phyloP scores from a whole-genome alignment of 2,329 filamentous ascomycete genomes.

The Teratosphaeria gauchensis region DNA sequence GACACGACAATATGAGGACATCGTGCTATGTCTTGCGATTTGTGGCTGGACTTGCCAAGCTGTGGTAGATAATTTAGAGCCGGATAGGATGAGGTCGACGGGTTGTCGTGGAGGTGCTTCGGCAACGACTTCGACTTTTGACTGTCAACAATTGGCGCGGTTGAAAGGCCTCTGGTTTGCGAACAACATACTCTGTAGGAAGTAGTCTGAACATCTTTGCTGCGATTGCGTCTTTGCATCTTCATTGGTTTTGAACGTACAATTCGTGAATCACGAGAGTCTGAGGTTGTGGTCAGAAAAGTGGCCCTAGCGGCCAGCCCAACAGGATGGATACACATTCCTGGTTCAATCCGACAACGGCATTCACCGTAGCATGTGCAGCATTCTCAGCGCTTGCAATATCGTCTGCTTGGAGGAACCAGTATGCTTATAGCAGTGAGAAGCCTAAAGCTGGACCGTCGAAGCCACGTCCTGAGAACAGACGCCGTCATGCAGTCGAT shows the following conservation, averaged over 20 bases:
- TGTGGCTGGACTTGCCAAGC: too few relatives aligned
- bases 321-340: conserved; percentile 1
- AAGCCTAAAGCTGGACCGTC: neutral
- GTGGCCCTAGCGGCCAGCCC: neutral
- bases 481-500: conserved; percentile 10
- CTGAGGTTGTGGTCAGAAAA: neutral
- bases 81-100: neutral
- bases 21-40: too few relatives aligned
- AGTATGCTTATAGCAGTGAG: neutral
- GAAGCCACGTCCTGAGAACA: conserved; percentile 4
- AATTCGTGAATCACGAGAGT: neutral
- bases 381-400: conserved; percentile 17
- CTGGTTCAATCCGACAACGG: conserved; percentile 14
- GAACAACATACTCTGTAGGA: too few relatives aligned
- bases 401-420: conserved; percentile 12
- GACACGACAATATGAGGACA: too few relatives aligned
- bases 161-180: neutral
- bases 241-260: neutral
- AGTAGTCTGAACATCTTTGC: too few relatives aligned
- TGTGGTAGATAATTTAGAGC: too few relatives aligned
- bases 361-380: conserved; percentile 17
- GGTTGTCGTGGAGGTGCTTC: neutral
- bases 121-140: neutral
- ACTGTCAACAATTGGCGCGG: neutral
- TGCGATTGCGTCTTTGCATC: neutral